Evolutionary conservation across 805 yeast genomes (phyloP).

Genomic region (Candida michaelii): DNA sequence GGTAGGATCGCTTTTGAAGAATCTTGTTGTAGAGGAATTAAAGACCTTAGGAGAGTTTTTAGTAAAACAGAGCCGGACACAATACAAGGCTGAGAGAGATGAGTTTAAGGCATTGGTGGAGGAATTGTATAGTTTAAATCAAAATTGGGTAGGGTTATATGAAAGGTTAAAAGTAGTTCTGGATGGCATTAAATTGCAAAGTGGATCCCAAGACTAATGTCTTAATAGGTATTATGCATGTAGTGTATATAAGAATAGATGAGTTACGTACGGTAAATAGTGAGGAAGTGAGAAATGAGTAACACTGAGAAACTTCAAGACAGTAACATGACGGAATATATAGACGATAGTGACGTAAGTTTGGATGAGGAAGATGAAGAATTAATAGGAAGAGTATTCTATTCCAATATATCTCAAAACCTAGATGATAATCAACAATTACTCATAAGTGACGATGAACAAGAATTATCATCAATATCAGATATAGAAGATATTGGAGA

Average conservation of each 20-base stretch:
- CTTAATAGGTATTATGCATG: no score
- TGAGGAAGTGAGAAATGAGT: neutral
- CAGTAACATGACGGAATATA: neutral
- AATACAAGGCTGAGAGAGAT: neutral
- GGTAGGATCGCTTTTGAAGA: constrained; percentile 9
- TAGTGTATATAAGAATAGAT: no score
- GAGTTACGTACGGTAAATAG: no score
- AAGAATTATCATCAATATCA: constrained; percentile 11
- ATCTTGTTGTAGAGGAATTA: constrained; percentile 5
- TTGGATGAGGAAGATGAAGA: constrained; percentile 47
- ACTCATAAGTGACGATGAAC: constrained; percentile 24
- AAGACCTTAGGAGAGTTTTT: neutral
- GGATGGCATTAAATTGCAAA: neutral
- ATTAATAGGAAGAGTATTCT: constrained; percentile 43
- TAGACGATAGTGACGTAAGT: constrained; percentile 33
- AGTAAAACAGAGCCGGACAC: neutral
- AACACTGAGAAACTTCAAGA: neutral
- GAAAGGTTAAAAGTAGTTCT: neutral
- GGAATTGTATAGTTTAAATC: neutral
- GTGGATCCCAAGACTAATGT: neutral
- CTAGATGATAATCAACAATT: constrained; percentile 19
- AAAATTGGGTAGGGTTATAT: constrained; percentile 7
- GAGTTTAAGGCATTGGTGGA: neutral
- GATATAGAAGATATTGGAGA: constrained; percentile 29
- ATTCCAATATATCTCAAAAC: constrained; percentile 18